Percentiles rank a stretch among this genome's conserved stretches.
Evolutionary conservation across 1,284 basidiomycete species (phyloP).

Genomic region (Ustilago trichophora): DNA sequence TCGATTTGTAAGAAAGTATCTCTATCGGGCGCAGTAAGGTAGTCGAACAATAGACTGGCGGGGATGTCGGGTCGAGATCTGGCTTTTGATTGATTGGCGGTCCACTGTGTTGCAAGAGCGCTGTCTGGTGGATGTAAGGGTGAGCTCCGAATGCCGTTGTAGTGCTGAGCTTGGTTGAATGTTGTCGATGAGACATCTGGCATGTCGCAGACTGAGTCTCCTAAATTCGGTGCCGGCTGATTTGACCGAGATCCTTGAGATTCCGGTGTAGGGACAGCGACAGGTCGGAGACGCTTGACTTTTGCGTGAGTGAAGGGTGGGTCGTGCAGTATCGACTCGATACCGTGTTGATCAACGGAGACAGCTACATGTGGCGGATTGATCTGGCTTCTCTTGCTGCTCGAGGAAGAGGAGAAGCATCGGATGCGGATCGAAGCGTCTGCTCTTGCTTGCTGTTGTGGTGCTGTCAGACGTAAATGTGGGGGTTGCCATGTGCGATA

Average conservation of each 20-base stretch:
- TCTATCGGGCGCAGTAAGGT: constrained; percentile 14
- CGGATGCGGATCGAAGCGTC: neutral
- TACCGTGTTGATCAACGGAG: constrained; percentile 13
- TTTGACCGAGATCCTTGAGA: neutral
- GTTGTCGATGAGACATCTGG: neutral
- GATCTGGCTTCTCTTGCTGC: neutral
- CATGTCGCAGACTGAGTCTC: neutral
- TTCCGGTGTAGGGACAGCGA: neutral
- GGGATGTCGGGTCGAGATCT: constrained; percentile 1
- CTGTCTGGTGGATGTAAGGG: constrained; percentile 3
- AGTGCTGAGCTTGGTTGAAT: too few relatives aligned
- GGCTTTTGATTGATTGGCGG: neutral
- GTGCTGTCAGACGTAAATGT: neutral
- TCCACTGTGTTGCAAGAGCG: neutral
- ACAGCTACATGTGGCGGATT: constrained; percentile 1
- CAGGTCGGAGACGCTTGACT: constrained; percentile 25
- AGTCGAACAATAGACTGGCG: constrained; percentile 13
- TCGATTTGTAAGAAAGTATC: constrained; percentile 4
- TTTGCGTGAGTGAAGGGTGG: constrained; percentile 15
- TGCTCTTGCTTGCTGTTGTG: neutral
- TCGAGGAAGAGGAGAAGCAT: constrained; percentile 5
- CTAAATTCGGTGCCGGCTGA: neutral
- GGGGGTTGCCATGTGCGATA: constrained; percentile 23
- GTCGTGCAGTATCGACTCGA: constrained; percentile 18
- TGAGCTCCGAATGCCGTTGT: neutral